A percentile compares a stretch with the other conserved stretches of the same genome.
Evolutionary conservation across 495 filamentous ascomycete species (phyloP).

Genomic region (Aspergillus kassunensis): DNA sequence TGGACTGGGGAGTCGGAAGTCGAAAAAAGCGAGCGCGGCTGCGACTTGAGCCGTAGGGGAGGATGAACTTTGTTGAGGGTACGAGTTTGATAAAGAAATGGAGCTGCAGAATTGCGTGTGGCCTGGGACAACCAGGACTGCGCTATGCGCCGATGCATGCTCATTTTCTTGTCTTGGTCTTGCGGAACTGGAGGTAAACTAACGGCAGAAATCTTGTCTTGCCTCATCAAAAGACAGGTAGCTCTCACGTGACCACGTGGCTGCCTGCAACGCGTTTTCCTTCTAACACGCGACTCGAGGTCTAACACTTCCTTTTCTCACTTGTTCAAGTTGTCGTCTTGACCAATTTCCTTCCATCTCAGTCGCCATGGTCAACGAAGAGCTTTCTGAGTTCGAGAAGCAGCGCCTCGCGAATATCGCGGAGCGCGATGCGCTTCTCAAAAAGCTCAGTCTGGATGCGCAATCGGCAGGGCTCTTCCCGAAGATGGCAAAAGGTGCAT

Average conservation of each 20-base stretch:
- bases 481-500: slow-evolving; percentile 28
- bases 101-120: slow-evolving; percentile 34
- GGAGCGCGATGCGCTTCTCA: slow-evolving; percentile 67
- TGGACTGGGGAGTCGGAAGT: slow-evolving; percentile 6
- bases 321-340: not conserved
- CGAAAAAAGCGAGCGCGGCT: slow-evolving; percentile 7
- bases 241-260: slow-evolving; percentile 17
- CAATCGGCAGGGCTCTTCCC: slow-evolving; percentile 51
- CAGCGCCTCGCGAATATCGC: slow-evolving; percentile 70
- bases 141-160: slow-evolving; percentile 13
- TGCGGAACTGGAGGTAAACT: not conserved
- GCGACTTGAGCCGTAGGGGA: slow-evolving; percentile 12
- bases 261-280: slow-evolving; percentile 11
- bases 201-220: too few species aligned
- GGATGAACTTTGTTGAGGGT: slow-evolving; percentile 39
- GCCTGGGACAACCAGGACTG: slow-evolving; percentile 20
- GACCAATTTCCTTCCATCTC: not conserved
- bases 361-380: slow-evolving; percentile 22
- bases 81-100: slow-evolving; percentile 71
- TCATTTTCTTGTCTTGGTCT: slow-evolving; percentile 1
- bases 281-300: not conserved
- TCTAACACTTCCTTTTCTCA: not conserved
- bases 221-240: not conserved
- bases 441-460: slow-evolving; percentile 48
- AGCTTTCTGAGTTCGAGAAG: slow-evolving; percentile 63